Percentiles rank a stretch among this genome's conserved stretches.
Conservation (phyloP, 2,329 filamentous ascomycete genomes). For the Fusarium floridanum region DNA sequence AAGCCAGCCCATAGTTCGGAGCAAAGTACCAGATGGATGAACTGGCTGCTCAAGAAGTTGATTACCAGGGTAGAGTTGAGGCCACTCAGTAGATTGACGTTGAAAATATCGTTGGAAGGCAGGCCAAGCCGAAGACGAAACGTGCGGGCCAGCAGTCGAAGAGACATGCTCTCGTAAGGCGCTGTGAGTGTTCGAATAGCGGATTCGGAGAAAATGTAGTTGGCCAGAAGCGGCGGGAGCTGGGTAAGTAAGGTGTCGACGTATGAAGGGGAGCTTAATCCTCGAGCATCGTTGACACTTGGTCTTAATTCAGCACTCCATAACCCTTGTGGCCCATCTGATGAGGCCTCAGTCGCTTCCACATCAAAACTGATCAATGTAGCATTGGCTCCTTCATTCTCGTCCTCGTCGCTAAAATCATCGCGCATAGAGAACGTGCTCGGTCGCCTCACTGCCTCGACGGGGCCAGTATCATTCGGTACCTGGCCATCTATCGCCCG, state of each 20-base stretch:
- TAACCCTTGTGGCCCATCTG: slow-evolving; percentile 63
- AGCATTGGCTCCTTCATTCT: slow-evolving; percentile 66
- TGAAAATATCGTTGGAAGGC: slow-evolving; percentile 55
- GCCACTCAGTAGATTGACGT: slow-evolving; percentile 52
- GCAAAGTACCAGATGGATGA: slow-evolving; percentile 52
- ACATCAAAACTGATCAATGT: slow-evolving; percentile 73
- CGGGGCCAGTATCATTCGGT: slow-evolving; percentile 44
- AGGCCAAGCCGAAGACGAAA: slow-evolving; percentile 57
- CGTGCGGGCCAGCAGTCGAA: slow-evolving; percentile 60
- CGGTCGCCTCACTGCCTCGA: slow-evolving; percentile 55
- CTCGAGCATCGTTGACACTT: slow-evolving; percentile 55
- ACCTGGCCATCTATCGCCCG: slow-evolving; percentile 49
- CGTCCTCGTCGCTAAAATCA: slow-evolving; percentile 69
- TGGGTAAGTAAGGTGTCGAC: slow-evolving; percentile 64
- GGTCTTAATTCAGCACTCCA: slow-evolving; percentile 72
- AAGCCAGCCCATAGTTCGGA: slow-evolving; percentile 33
- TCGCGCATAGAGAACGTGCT: slow-evolving; percentile 62
- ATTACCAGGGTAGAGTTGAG: slow-evolving; percentile 55
- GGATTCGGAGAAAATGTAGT: slow-evolving; percentile 61
- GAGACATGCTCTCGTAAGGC: slow-evolving; percentile 61
- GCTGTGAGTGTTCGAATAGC: slow-evolving; percentile 57
- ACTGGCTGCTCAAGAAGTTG: slow-evolving; percentile 62
- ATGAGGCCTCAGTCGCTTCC: slow-evolving; percentile 62
- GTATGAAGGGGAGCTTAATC: slow-evolving; percentile 52
- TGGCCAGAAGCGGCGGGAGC: slow-evolving; percentile 62